phyloP scores from a whole-genome alignment of 345 rosid genomes.

The Linum trigynum region DNA sequence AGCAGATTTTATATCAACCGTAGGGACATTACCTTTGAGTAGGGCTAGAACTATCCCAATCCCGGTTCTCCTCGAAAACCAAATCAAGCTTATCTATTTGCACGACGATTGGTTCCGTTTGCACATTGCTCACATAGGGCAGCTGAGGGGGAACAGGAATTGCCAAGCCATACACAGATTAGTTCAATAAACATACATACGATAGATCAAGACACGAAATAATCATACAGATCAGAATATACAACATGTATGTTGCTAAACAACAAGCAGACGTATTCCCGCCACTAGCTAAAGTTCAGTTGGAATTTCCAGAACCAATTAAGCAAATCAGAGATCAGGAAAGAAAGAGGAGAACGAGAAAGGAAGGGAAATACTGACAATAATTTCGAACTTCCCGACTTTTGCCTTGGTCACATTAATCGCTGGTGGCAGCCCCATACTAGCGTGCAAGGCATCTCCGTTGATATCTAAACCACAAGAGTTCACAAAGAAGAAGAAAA shows the following conservation, averaged over 20 bases:
- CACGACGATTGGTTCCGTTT: constrained; percentile 78
- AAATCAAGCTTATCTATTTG: constrained; percentile 89
- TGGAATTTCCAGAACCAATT: too few species aligned
- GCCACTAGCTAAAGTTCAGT: too few species aligned
- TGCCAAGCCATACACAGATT: background rate
- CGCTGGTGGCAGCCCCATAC: constrained; percentile 96
- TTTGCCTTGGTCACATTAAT: constrained; percentile 74
- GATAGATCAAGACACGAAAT: too few species aligned
- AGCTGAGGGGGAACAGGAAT: constrained; percentile 35
- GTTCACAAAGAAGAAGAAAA: background rate
- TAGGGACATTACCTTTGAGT: constrained; percentile 61
- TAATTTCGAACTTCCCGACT: constrained; percentile 78
- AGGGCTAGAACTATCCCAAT: constrained; percentile 46
- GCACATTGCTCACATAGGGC: constrained; percentile 83
- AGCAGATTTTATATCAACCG: too few species aligned
- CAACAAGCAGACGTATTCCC: too few species aligned
- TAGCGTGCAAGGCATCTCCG: constrained; percentile 96
- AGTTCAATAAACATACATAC: too few species aligned
- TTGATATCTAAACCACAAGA: constrained; percentile 49
- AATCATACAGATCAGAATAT: too few species aligned
- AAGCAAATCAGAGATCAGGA: background rate
- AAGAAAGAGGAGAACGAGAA: background rate
- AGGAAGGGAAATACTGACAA: constrained; percentile 36
- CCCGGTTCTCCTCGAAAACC: constrained; percentile 89
- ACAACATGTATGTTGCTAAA: too few species aligned